Evolutionary conservation across 768 basidiomycete genomes (phyloP).

Genomic region (Serendipita vermifera): DNA sequence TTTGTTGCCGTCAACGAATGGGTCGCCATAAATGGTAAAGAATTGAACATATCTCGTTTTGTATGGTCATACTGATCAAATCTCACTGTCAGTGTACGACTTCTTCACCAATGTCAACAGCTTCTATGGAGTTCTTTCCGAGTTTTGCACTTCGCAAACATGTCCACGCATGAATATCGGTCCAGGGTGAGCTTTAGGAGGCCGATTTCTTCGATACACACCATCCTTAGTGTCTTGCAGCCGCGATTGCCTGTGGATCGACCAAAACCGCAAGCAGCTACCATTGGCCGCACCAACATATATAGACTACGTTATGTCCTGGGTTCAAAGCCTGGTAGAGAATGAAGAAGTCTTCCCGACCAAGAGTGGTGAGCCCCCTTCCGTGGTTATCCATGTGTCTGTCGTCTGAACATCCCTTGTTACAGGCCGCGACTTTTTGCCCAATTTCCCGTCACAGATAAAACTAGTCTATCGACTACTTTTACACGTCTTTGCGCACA

Average conservation of each 20-base stretch:
- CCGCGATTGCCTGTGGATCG: conserved; percentile 89
- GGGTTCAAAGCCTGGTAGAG: conserved; percentile 85
- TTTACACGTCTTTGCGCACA: conserved; percentile 90
- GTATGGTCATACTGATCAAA: not conserved
- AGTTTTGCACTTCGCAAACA: conserved; percentile 78
- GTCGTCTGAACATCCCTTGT: not conserved
- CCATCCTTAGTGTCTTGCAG: conserved; percentile 27
- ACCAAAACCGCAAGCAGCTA: conserved; percentile 78
- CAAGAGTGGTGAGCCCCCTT: conserved; percentile 57
- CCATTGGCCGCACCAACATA: conserved; percentile 87
- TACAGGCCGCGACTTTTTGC: conserved; percentile 74
- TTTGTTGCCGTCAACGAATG: conserved; percentile 94
- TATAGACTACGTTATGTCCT: conserved; percentile 96
- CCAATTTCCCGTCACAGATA: conserved; percentile 74
- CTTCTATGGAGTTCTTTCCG: conserved; percentile 89
- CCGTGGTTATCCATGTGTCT: conserved; percentile 7
- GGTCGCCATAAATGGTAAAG: conserved; percentile 95
- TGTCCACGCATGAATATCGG: conserved; percentile 93
- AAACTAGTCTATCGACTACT: conserved; percentile 96
- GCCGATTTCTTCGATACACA: not conserved
- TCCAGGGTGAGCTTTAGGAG: conserved; percentile 30
- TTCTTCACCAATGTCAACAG: conserved; percentile 96
- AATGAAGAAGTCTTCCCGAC: conserved; percentile 93
- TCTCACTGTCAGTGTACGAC: conserved; percentile 59
- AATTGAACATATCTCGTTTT: too few relatives aligned